Evolutionary conservation across 441 rosid genomes (phyloP), one percentile per base, ranked within the genome.

Genomic region (Theobroma grandiflorum): DNA sequence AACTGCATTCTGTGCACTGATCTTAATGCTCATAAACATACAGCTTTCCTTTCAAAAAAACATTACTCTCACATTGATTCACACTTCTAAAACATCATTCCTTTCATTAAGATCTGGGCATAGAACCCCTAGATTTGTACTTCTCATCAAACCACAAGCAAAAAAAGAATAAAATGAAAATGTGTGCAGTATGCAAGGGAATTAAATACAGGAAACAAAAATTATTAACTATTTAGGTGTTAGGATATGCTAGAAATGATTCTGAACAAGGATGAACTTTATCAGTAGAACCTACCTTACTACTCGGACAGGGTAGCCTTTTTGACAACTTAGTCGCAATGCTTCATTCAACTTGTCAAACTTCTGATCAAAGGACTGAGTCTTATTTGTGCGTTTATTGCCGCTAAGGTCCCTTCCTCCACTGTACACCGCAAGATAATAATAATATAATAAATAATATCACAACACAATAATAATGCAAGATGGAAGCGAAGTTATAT

Each of bases 391-490:
- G 33, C 96, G 83, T 72, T 84, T 96, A 78, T 96, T 96, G 2
- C 97, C 92, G 15, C 90, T 91, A 3, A 94, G 88, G 77, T 96
- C 98, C 70, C 97, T 88, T 66, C 99, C 98, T 52, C 98, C 97
- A 59, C 97, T 94, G 82, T 55, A 78, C 55, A 75, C 79, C 79
- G 81, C 75, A 47, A 26, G 31, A 26, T 26, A 26, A 4, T 55
- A 18, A 55, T 55, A 18, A 26, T 26, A 59, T 59, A 26, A 26
- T 59, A 59, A 59, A 59, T 15, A 26, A 4, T 58, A 59, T 59
- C 64, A 10, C 33, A 22, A 59, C 26, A 26, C 37, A 26, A 58
- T 59, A 2, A 26, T 4, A 59, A 59, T 11, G 35, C 35, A 59
- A 59, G 64, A 59, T 59, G 37, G 62, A 10, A 10, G 7, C 16